These are phyloP conservation scores for Bolboschoenus planiculmis DNA, from an alignment of 176 grass and related monocot genomes.

Conservation along the genomic window DNA sequence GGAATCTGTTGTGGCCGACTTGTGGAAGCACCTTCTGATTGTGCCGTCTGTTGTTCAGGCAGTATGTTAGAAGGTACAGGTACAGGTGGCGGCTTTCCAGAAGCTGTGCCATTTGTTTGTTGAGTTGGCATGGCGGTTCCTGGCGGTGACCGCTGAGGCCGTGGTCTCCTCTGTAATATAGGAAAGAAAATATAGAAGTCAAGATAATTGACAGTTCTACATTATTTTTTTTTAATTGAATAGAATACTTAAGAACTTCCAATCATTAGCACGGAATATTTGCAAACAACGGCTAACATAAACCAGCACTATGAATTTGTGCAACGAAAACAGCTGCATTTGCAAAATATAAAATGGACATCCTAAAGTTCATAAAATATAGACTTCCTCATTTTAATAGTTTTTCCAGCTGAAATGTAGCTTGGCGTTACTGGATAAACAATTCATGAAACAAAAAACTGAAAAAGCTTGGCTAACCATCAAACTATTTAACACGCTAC, in stretches of 20 bases:
- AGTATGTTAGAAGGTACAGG: conserved; percentile 25
- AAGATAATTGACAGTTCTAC: neutral
- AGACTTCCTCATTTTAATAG: neutral
- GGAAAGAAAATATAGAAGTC: neutral
- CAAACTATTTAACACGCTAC: neutral
- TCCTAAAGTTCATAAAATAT: neutral
- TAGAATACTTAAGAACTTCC: neutral
- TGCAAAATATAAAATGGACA: neutral
- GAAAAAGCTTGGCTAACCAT: conserved; percentile 4
- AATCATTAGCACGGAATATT: neutral
- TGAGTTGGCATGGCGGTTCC: conserved; percentile 1
- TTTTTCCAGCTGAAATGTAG: neutral
- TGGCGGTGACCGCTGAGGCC: neutral
- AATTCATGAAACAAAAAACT: neutral
- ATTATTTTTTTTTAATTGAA: neutral
- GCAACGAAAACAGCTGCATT: neutral
- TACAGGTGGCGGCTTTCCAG: conserved; percentile 27
- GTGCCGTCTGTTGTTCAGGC: conserved; percentile 4
- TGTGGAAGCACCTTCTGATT: neutral
- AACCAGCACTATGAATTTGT: neutral
- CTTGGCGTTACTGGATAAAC: neutral
- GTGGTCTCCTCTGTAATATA: conserved; percentile 17
- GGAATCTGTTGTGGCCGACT: conserved; percentile 13
- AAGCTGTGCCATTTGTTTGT: conserved; percentile 14
- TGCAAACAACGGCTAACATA: neutral